A percentile compares a stretch with the other conserved stretches of the same genome.
phyloP scores from a whole-genome alignment of 768 basidiomycete species.

The Kwoniella mangroviensis region DNA sequence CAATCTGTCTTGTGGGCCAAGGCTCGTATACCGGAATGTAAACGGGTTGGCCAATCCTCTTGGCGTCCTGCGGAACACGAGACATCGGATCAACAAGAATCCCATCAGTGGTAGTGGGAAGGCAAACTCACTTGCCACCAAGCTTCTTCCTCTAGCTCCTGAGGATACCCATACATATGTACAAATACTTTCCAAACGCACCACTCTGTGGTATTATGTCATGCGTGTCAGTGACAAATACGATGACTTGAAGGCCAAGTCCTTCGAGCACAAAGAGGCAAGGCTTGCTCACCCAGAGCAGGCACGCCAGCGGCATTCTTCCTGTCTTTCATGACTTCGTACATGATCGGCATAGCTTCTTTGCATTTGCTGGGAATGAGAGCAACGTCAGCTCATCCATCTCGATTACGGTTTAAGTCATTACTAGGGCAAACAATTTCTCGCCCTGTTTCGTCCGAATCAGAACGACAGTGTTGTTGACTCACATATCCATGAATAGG shows the following conservation, averaged over 20 bases:
- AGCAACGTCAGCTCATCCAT: background rate
- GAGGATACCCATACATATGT: conserved; percentile 8
- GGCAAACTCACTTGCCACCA: conserved; percentile 21
- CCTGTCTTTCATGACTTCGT: conserved; percentile 16
- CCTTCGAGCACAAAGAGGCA: background rate
- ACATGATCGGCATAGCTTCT: conserved; percentile 6
- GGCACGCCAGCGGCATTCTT: conserved; percentile 19
- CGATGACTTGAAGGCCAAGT: background rate
- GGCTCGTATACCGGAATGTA: conserved; percentile 23
- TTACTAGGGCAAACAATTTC: no score
- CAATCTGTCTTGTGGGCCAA: conserved; percentile 12
- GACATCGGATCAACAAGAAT: no score
- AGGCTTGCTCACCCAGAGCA: conserved; percentile 12
- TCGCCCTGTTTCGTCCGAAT: no score
- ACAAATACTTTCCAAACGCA: conserved; percentile 20
- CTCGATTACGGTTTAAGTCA: background rate
- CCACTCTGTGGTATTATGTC: conserved; percentile 9
- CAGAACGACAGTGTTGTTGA: background rate
- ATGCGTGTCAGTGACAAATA: background rate
- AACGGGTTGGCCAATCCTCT: conserved; percentile 3
- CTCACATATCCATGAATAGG: conserved; percentile 23
- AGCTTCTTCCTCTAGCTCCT: conserved; percentile 14
- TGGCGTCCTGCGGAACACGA: conserved; percentile 9
- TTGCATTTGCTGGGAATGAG: conserved; percentile 14
- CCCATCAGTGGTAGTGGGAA: no score